Percentiles rank a stretch among this genome's conserved stretches.
Conservation (phyloP, 345 rosid species). For the Salix suchowensis region DNA sequence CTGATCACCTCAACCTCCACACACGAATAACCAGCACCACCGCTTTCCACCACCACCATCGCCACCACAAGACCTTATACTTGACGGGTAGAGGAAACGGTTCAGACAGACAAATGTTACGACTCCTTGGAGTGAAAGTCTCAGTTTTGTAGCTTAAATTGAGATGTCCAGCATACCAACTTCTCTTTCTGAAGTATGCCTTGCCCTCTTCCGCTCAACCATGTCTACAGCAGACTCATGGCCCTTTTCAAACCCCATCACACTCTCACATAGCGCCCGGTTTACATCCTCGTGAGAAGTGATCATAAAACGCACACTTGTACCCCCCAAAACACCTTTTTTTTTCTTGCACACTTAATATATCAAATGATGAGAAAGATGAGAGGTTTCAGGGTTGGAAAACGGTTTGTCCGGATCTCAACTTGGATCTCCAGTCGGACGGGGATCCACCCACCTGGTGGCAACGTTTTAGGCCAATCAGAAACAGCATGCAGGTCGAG, state of each 20-base stretch:
- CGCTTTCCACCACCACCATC: not conserved
- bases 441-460: conserved; percentile 22
- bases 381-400: conserved; percentile 63
- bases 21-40: not conserved
- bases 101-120: not conserved
- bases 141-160: not conserved
- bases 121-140: conserved; percentile 11
- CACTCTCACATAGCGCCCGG: not conserved
- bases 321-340: not conserved
- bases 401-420: conserved; percentile 44
- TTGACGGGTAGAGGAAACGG: not conserved
- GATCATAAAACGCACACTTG: not conserved
- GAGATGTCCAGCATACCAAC: conserved; percentile 44
- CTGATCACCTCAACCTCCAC: not conserved
- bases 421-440: conserved; percentile 43
- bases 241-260: conserved; percentile 40
- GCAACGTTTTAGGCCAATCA: conserved; percentile 21
- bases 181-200: conserved; percentile 45
- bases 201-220: conserved; percentile 39
- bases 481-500: conserved; percentile 20
- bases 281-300: not conserved
- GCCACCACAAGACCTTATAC: not conserved
- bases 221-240: conserved; percentile 55
- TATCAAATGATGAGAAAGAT: conserved; percentile 37
- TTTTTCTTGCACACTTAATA: not conserved